phyloP scores from a whole-genome alignment of 2,329 filamentous ascomycete species.

The Fonsecaea nubica region DNA sequence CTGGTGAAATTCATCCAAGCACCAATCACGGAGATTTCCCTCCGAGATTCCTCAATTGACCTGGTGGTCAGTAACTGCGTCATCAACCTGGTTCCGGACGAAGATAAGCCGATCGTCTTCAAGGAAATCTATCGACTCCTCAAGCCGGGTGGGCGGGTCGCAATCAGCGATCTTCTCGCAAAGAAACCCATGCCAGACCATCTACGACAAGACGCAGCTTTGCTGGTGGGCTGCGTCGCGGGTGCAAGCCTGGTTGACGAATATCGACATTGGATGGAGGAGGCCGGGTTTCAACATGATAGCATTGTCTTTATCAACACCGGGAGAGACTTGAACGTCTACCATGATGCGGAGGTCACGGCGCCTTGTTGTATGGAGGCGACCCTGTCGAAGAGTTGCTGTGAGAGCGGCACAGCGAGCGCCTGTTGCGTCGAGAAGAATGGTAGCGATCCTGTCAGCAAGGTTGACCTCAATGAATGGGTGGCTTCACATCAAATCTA shows the following conservation, averaged over 20 bases:
- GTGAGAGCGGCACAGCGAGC: not conserved
- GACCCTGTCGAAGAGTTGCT: constrained; percentile 3
- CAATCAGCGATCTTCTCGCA: constrained; percentile 64
- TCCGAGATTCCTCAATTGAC: constrained; percentile 55
- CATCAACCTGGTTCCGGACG: constrained; percentile 63
- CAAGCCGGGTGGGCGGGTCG: constrained; percentile 63
- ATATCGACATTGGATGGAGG: constrained; percentile 60
- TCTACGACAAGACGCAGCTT: constrained; percentile 57
- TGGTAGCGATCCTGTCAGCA: not conserved
- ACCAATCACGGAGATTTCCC: constrained; percentile 57
- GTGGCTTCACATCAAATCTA: constrained; percentile 61
- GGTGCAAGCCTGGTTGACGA: constrained; percentile 61
- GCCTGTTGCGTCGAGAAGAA: not conserved
- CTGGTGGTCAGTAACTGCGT: constrained; percentile 70
- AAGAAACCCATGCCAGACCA: constrained; percentile 50
- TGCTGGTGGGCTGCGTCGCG: constrained; percentile 67
- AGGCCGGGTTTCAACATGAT: constrained; percentile 59
- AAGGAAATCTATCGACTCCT: constrained; percentile 65
- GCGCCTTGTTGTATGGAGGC: constrained; percentile 20
- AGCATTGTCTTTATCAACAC: constrained; percentile 53
- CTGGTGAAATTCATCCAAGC: constrained; percentile 58
- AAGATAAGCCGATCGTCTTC: constrained; percentile 63
- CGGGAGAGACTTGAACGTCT: constrained; percentile 49
- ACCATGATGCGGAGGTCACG: constrained; percentile 19
- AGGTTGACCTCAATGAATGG: constrained; percentile 59